Conservation (phyloP, 139 green algal genomes). For the Chlamydomonas eustigma region DNA sequence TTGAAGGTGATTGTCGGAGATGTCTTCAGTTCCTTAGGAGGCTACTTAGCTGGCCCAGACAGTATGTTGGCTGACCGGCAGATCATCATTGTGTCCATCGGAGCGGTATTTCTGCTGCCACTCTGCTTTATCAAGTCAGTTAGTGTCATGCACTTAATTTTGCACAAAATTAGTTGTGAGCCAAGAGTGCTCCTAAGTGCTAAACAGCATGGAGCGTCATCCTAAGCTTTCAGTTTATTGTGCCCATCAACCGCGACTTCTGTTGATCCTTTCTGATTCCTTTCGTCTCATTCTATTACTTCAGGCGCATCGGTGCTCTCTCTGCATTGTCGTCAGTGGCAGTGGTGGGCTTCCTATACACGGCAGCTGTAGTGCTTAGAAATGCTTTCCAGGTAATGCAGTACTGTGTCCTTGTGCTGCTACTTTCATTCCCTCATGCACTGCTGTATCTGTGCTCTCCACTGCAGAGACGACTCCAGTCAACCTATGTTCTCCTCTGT, state of each 20-base stretch:
- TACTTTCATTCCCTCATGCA: too few relatives aligned
- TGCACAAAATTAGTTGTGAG: too few relatives aligned
- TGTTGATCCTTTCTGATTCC: too few relatives aligned
- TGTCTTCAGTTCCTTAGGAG: conserved; percentile 51
- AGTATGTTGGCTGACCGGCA: conserved; percentile 18
- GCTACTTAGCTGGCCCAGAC: conserved; percentile 16
- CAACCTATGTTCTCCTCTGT: too few relatives aligned
- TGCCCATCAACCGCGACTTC: too few relatives aligned
- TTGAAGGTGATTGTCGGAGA: conserved; percentile 68
- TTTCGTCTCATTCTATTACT: too few relatives aligned
- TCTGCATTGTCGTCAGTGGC: conserved; percentile 39
- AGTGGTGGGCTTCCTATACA: conserved; percentile 53
- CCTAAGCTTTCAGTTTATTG: too few relatives aligned
- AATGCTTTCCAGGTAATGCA: conserved; percentile 4
- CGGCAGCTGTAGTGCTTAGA: conserved; percentile 23
- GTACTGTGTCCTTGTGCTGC: background rate
- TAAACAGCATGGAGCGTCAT: too few relatives aligned
- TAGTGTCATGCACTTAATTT: too few relatives aligned
- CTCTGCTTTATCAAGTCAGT: conserved; percentile 55
- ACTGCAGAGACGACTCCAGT: too few relatives aligned
- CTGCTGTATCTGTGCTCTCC: too few relatives aligned
- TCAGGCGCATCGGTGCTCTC: conserved; percentile 31
- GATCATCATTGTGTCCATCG: conserved; percentile 27
- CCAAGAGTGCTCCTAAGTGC: too few relatives aligned
- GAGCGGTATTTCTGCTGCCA: conserved; percentile 36